Conservation (phyloP, 2,329 filamentous ascomycete species). For the Neoscytalidium dimidiatum region DNA sequence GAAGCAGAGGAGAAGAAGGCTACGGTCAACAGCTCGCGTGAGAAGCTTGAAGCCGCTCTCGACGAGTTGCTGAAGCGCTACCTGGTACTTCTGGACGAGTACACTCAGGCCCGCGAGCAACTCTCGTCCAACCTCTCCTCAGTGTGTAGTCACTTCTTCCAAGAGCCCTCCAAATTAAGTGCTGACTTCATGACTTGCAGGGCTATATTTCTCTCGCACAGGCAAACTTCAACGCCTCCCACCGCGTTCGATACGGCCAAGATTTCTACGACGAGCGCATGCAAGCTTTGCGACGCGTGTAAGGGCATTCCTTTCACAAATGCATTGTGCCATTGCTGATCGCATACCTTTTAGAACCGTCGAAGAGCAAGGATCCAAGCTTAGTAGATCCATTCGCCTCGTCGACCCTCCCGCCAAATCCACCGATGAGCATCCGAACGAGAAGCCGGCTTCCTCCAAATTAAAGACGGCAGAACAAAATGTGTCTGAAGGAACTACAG, state of each 20-base stretch:
- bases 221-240: conserved; percentile 71
- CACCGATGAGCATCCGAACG: background rate
- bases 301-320: conserved; percentile 27
- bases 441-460: background rate
- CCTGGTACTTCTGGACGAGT: conserved; percentile 66
- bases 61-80: conserved; percentile 68
- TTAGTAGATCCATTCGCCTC: background rate
- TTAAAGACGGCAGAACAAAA: background rate
- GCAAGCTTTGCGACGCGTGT: conserved; percentile 59
- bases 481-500: background rate
- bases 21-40: background rate
- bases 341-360: conserved; percentile 27
- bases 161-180: background rate
- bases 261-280: conserved; percentile 75
- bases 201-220: conserved; percentile 62
- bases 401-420: background rate
- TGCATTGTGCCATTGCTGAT: conserved; percentile 4
- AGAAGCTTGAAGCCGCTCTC: conserved; percentile 47
- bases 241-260: conserved; percentile 65
- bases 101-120: conserved; percentile 59
- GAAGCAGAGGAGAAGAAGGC: background rate
- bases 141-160: conserved; percentile 38
- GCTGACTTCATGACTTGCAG: conserved; percentile 25
- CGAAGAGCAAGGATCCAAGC: conserved; percentile 1
- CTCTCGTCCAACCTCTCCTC: conserved; percentile 58